Base-by-base conservation (phyloP, 2,329 filamentous ascomycete species). In the Colletotrichum sp. region DNA sequence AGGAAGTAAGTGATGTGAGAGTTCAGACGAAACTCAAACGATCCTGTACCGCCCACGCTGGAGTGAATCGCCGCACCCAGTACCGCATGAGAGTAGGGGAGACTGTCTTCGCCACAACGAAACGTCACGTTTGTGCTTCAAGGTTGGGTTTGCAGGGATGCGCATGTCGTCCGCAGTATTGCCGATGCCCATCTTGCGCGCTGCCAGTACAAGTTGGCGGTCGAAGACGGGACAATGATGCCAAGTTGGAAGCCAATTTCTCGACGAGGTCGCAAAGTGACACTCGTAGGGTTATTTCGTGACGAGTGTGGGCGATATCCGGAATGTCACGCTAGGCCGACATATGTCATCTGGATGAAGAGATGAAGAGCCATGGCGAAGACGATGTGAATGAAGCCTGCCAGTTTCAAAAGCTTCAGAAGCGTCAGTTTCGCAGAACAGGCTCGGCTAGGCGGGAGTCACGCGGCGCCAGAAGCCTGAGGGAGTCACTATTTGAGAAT, bases 21-120 rank as follows among this genome's bases (percentile, higher is more conserved):
- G 2, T 58, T 69, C 38, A 36, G 73, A 75, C 34, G 73, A 75
- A 75, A 64, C 62, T 38, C 36, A 73, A 69, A 73, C 63, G 56
- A 73, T 21, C 13, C n/a, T 59, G 59, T 32, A 7, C 10, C 32
- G 63, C 52, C 36, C 34, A 63, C 48, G 61, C 21, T 61, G 59
- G 32, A 18, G 21, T 48, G 24, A 26, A 48, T 59, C 30, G 43
- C 43, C 8, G 38, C 12, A 24, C 6, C 12, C n/a, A n/a, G 38
- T 52, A 18, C 34, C n/a, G 43, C 18, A n/a, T n/a, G 14, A 30
- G n/a, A 14, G 13, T 6, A 28, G 48, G 12, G 18, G 16, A 12
- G 34, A 32, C 18, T 38, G 36, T 21, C 67, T 21, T 28, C 28
- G 34, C 61, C 52, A 21, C 13, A 62, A 24, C 73, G 63, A 75